Percentiles rank a stretch among this genome's conserved stretches.
These are phyloP conservation scores for Pseudomassariella vexata DNA, from an alignment of 2,329 filamentous ascomycete genomes.

Conservation along the genomic window DNA sequence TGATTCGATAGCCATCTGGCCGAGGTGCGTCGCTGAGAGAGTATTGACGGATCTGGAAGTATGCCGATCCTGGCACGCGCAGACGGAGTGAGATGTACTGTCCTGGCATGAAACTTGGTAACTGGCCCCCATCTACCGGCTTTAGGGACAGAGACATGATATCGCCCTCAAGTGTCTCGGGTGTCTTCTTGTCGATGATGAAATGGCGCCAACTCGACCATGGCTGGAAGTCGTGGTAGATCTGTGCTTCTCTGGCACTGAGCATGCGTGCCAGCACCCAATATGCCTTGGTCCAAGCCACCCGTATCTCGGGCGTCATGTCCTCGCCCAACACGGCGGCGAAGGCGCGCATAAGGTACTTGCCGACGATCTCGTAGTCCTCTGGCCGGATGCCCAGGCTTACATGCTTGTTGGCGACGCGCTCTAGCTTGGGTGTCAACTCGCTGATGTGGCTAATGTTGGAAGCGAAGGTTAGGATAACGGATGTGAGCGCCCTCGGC, in stretches of 20 bases:
- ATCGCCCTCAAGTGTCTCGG: constrained; percentile 52
- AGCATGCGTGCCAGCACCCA: constrained; percentile 68
- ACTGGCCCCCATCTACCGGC: constrained; percentile 53
- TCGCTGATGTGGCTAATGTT: constrained; percentile 61
- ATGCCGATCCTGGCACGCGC: constrained; percentile 48
- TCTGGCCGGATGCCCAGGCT: constrained; percentile 63
- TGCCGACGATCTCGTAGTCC: constrained; percentile 66
- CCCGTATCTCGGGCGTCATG: constrained; percentile 57
- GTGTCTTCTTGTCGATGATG: constrained; percentile 56
- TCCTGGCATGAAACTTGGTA: constrained; percentile 62
- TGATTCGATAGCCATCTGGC: constrained; percentile 62
- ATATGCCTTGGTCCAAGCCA: constrained; percentile 68
- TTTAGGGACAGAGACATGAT: constrained; percentile 67
- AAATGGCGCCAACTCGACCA: constrained; percentile 68
- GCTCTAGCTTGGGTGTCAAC: constrained; percentile 46
- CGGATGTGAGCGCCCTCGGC: constrained; percentile 53
- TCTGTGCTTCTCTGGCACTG: constrained; percentile 57
- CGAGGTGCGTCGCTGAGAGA: constrained; percentile 62
- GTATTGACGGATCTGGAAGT: constrained; percentile 65
- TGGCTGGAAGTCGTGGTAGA: constrained; percentile 55
- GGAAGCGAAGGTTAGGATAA: constrained; percentile 65
- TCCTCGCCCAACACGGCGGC: constrained; percentile 58
- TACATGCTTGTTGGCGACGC: constrained; percentile 67
- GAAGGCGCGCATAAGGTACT: constrained; percentile 64
- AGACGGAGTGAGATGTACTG: constrained; percentile 66